These are phyloP conservation scores for Lumnitzera littorea DNA, from an alignment of 345 rosid genomes.

Conservation along the genomic window DNA sequence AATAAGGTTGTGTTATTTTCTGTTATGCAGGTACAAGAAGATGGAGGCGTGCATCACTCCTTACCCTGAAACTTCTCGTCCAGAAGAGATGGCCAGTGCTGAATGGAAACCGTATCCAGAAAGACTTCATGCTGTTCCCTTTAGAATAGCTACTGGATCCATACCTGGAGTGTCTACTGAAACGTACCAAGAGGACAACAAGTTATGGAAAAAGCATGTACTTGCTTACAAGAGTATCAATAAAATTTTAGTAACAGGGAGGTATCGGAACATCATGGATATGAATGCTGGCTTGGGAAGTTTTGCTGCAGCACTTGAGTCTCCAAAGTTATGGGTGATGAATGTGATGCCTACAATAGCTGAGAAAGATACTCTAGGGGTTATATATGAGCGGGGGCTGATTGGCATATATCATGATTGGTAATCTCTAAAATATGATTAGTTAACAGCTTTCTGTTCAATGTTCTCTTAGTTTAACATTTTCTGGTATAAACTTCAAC, in stretches of 20 bases:
- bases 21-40: constrained; percentile 42
- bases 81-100: constrained; percentile 33
- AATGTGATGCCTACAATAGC: constrained; percentile 66
- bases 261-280: constrained; percentile 66
- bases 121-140: constrained; percentile 47
- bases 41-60: constrained; percentile 67
- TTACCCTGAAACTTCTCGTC: constrained; percentile 35
- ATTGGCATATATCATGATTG: constrained; percentile 85
- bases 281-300: constrained; percentile 76
- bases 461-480: background rate
- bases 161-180: constrained; percentile 37
- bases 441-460: constrained; percentile 3
- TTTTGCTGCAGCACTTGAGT: constrained; percentile 61
- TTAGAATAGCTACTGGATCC: constrained; percentile 44
- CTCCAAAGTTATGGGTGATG: constrained; percentile 64
- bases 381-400: constrained; percentile 52
- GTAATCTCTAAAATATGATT: constrained; percentile 26
- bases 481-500: background rate
- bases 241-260: constrained; percentile 41
- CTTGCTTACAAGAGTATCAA: constrained; percentile 48
- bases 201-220: constrained; percentile 51
- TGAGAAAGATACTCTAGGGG: constrained; percentile 52
- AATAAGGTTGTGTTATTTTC: constrained; percentile 1
- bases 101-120: constrained; percentile 48
- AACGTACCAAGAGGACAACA: constrained; percentile 36